Percentiles rank a stretch among this genome's conserved stretches.
These are phyloP conservation scores for Myochromella boudieri DNA, from an alignment of 768 basidiomycete genomes.

Conservation along the genomic window DNA sequence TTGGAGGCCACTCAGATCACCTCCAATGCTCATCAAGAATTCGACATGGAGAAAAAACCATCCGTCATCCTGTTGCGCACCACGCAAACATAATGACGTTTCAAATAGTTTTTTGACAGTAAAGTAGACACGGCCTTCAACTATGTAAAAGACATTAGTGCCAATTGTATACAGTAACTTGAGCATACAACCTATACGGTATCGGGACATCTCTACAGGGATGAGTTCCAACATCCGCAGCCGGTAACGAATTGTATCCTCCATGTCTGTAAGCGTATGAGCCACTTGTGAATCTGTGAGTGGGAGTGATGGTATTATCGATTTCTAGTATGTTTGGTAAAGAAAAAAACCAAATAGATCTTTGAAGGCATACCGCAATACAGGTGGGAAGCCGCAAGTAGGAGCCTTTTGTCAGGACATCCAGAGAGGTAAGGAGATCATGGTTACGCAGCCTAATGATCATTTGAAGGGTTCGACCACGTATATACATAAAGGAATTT, in stretches of 20 bases:
- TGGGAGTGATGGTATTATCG: slow-evolving; percentile 61
- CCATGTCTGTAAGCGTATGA: slow-evolving; percentile 68
- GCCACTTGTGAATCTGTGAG: slow-evolving; percentile 67
- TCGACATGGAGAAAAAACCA: slow-evolving; percentile 87
- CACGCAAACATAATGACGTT: slow-evolving; percentile 70
- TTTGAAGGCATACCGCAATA: slow-evolving; percentile 60
- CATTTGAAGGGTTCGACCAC: neutral
- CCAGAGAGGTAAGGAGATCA: slow-evolving; percentile 87
- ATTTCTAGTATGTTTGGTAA: slow-evolving; percentile 50
- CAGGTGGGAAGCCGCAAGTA: slow-evolving; percentile 80
- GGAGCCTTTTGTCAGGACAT: slow-evolving; percentile 84
- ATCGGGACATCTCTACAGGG: slow-evolving; percentile 77
- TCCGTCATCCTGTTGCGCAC: slow-evolving; percentile 64
- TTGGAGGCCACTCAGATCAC: slow-evolving; percentile 71
- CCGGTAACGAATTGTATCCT: slow-evolving; percentile 76
- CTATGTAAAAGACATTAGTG: slow-evolving; percentile 33
- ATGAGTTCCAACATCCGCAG: slow-evolving; percentile 77
- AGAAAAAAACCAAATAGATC: slow-evolving; percentile 7
- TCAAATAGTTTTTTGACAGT: slow-evolving; percentile 72
- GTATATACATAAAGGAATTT: neutral
- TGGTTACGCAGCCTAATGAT: slow-evolving; percentile 83
- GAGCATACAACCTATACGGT: slow-evolving; percentile 53
- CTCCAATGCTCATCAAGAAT: slow-evolving; percentile 72
- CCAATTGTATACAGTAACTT: neutral
- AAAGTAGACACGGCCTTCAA: slow-evolving; percentile 79